Base-by-base conservation (phyloP, 495 filamentous ascomycete genomes). In the Friedmanniomyces simplex region DNA sequence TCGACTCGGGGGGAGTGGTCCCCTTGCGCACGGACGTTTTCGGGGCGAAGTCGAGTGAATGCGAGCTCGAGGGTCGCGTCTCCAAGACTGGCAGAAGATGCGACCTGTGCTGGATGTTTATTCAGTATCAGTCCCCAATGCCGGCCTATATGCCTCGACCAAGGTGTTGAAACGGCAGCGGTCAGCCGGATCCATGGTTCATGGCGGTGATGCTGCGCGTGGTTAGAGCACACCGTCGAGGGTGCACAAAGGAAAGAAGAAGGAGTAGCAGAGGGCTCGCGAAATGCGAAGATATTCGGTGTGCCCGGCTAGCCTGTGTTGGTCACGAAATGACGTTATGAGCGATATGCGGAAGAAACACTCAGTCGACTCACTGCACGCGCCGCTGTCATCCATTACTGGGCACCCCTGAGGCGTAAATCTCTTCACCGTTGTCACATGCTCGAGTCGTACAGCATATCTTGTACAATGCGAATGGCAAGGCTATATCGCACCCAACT, bases 401-500 rank as follows among this genome's bases (percentile, higher is more conserved):
- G 12, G 13, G 12, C 24, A 24, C 8, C 13, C 50, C 24, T 26
- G n/a, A 21, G 12, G 2, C 52, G 4, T 2, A 8, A 1, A 54
- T 2, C 11, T 41, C 24, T 54, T 11, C 3, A 41, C 52, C 24
- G 25, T 2, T 32, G 13, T 43, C 46, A 48, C 22, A 34, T 26
- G 16, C 22, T 30, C 13, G 13, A 30, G 8, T 49, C 45, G 21
- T 16, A 48, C 1, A 37, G 12, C 12, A 32, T 49, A 49, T 30
- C 45, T 14, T 6, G 26, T 54, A 43, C 39, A 43, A 43, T 16
- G 39, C 6, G 22, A 42, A 2, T 48, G 42, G 26, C 52, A 24
- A 52, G 28, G 20, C 39, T 53, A 63, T 69, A 98, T 74, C 55
- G 90, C 94, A 55, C 93, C 93, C 59, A 98, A 74, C 72, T 97